A percentile compares a stretch with the other conserved stretches of the same genome.
phyloP scores from a whole-genome alignment of 768 basidiomycete species.

The Tulasnella sp. region DNA sequence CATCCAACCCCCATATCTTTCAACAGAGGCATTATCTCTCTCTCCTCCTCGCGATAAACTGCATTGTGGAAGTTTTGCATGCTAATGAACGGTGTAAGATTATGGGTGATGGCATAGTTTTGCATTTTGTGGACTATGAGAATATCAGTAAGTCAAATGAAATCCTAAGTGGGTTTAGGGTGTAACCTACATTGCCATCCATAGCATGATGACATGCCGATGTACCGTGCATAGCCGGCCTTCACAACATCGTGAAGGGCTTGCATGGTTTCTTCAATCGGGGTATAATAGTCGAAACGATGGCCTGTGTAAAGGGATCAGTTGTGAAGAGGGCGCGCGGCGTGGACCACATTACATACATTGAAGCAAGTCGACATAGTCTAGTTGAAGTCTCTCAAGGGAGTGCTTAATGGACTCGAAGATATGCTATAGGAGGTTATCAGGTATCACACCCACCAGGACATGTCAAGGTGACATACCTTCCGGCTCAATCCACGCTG shows the following conservation, averaged over 20 bases:
- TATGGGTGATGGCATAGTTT: conserved; percentile 19
- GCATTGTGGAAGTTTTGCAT: conserved; percentile 13
- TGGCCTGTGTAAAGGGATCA: not conserved
- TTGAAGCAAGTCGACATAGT: conserved; percentile 36
- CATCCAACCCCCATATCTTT: conserved; percentile 20
- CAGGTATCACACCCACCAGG: not conserved
- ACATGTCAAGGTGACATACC: not conserved
- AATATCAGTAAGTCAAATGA: not conserved
- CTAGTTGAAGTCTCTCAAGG: conserved; percentile 31
- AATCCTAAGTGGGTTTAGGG: not conserved
- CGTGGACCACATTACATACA: conserved; percentile 21
- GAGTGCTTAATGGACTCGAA: conserved; percentile 33
- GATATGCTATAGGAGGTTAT: conserved; percentile 29
- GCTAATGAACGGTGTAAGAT: conserved; percentile 11
- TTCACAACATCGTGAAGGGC: conserved; percentile 56
- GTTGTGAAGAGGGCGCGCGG: not conserved
- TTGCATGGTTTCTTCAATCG: conserved; percentile 51
- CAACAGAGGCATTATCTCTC: conserved; percentile 13
- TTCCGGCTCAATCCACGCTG: conserved; percentile 18
- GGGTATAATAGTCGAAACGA: conserved; percentile 28
- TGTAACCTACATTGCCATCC: conserved; percentile 40
- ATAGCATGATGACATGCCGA: conserved; percentile 44
- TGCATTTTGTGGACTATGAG: conserved; percentile 42
- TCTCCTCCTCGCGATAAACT: conserved; percentile 14
- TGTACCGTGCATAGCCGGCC: conserved; percentile 48